A percentile compares a stretch with the other conserved stretches of the same genome.
Evolutionary conservation across 768 basidiomycete genomes (phyloP).

Genomic region (Lepiota venenata): DNA sequence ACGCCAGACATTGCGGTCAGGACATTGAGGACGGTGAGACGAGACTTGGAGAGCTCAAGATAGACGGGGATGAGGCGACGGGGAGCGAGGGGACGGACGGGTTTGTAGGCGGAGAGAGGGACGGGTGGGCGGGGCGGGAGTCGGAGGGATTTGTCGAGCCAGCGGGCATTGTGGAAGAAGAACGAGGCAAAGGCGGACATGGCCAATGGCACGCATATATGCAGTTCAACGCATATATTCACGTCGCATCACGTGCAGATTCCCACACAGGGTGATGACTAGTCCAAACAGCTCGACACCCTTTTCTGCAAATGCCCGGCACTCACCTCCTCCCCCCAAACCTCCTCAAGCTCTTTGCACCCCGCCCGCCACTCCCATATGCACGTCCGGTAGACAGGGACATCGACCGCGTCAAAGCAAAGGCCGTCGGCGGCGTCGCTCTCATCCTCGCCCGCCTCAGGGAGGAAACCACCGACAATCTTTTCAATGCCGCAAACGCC

Average conservation of each 20-base stretch:
- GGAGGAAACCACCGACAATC: conserved; percentile 71
- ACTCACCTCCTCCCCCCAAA: conserved; percentile 94
- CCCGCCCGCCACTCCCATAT: conserved; percentile 88
- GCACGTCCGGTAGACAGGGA: conserved; percentile 82
- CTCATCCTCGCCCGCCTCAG: conserved; percentile 66
- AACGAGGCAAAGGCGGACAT: conserved; percentile 46
- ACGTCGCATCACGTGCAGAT: too few species aligned
- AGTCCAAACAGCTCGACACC: too few species aligned
- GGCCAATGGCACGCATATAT: too few species aligned
- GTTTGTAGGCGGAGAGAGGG: conserved; percentile 28
- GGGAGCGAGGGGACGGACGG: conserved; percentile 42
- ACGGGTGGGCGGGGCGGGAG: conserved; percentile 14
- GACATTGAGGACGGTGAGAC: conserved; percentile 80
- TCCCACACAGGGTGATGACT: too few species aligned
- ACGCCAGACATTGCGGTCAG: conserved; percentile 91
- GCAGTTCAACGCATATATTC: background rate
- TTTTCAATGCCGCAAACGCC: conserved; percentile 49
- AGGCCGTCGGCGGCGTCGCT: conserved; percentile 78
- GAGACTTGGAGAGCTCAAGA: conserved; percentile 78
- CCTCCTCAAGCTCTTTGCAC: conserved; percentile 94
- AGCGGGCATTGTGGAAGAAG: conserved; percentile 62
- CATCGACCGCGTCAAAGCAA: conserved; percentile 65
- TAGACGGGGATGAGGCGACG: conserved; percentile 62
- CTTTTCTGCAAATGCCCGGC: conserved; percentile 45
- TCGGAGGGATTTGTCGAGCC: conserved; percentile 28